Conservation (phyloP, 2,329 filamentous ascomycete genomes). For the Aschersonia sp. region DNA sequence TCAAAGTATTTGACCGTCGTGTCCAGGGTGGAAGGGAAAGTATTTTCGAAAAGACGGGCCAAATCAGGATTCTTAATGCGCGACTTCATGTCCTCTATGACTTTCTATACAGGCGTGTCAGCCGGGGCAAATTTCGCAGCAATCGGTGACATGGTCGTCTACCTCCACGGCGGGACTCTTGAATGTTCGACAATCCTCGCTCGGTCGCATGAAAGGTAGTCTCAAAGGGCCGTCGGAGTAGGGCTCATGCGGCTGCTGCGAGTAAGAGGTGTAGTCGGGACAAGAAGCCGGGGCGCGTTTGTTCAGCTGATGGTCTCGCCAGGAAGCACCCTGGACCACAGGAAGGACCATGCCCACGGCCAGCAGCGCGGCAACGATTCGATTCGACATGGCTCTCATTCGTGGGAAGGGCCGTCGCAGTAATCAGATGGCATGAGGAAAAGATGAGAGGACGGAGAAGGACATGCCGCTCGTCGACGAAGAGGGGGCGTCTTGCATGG, state of each 20-base stretch:
- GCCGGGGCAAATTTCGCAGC: neutral
- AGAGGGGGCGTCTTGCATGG: too few relatives aligned
- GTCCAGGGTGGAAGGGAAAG: conserved; percentile 70
- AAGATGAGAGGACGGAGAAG: too few relatives aligned
- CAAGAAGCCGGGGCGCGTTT: conserved; percentile 9
- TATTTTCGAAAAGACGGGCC: conserved; percentile 69
- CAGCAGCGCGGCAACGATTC: neutral
- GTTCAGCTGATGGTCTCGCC: neutral
- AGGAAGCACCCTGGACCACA: neutral
- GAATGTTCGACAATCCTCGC: conserved; percentile 13
- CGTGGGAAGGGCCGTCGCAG: too few relatives aligned
- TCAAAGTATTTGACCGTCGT: conserved; percentile 70
- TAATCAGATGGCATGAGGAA: too few relatives aligned
- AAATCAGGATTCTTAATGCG: conserved; percentile 44
- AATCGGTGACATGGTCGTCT: neutral
- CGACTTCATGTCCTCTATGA: conserved; percentile 19
- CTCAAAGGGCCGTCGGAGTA: conserved; percentile 8
- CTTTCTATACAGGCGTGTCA: conserved; percentile 5
- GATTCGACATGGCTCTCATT: too few relatives aligned
- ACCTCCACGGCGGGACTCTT: conserved; percentile 13
- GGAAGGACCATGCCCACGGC: neutral
- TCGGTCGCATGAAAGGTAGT: conserved; percentile 13
- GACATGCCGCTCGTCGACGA: too few relatives aligned
- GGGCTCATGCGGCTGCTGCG: conserved; percentile 9
- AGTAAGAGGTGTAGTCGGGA: conserved; percentile 11